Evolutionary conservation across 1,139 yeast species (phyloP).

Genomic region (Yamadazyma kanchanaburiensis): DNA sequence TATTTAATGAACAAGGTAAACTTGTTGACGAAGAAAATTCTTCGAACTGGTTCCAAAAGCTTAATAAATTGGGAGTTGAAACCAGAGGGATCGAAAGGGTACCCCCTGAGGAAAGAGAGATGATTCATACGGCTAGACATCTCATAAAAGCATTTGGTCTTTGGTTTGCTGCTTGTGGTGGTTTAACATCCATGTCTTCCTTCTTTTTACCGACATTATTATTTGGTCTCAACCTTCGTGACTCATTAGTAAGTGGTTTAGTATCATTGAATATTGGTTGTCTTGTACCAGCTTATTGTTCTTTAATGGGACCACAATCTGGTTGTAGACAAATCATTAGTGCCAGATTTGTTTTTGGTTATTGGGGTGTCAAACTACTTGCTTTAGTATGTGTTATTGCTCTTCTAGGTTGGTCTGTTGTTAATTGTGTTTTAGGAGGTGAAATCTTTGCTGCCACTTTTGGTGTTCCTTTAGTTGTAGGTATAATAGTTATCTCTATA

Average conservation of each 20-base stretch:
- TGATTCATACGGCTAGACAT: slow-evolving; percentile 30
- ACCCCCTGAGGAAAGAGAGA: slow-evolving; percentile 62
- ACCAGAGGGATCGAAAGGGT: slow-evolving; percentile 80
- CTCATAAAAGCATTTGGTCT: slow-evolving; percentile 60
- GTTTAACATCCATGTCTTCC: slow-evolving; percentile 38
- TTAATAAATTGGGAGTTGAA: slow-evolving; percentile 60
- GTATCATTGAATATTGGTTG: slow-evolving; percentile 33
- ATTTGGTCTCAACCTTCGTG: slow-evolving; percentile 25
- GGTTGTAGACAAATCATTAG: slow-evolving; percentile 43
- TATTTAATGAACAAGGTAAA: too few relatives aligned
- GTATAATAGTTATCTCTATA: slow-evolving; percentile 29
- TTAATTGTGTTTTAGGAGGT: slow-evolving; percentile 38
- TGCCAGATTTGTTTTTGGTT: slow-evolving; percentile 37
- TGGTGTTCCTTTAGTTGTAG: slow-evolving; percentile 22
- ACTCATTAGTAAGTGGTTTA: slow-evolving; percentile 30
- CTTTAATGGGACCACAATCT: slow-evolving; percentile 38
- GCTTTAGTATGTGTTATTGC: slow-evolving; percentile 33
- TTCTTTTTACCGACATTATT: slow-evolving; percentile 32
- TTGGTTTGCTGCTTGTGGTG: slow-evolving; percentile 41
- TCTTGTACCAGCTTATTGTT: slow-evolving; percentile 36
- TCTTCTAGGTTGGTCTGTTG: slow-evolving; percentile 42
- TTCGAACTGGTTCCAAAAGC: slow-evolving; percentile 15
- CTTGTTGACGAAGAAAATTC: too few relatives aligned
- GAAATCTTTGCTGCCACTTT: slow-evolving; percentile 29
- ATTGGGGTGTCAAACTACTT: slow-evolving; percentile 36